Evolutionary conservation across 495 filamentous ascomycete genomes (phyloP).

Genomic region (Haplographium delicatum): DNA sequence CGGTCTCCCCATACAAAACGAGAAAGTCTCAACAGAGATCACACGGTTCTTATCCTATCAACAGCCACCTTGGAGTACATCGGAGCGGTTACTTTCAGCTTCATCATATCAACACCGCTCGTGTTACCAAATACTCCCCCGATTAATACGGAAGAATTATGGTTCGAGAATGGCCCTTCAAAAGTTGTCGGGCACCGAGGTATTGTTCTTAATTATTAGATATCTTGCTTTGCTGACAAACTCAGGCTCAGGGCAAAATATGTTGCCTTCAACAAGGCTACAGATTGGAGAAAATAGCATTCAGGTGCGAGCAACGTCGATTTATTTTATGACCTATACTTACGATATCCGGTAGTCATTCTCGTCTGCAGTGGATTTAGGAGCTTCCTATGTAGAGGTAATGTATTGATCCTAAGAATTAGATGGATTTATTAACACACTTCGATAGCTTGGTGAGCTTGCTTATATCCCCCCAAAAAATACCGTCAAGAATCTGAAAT

Average conservation of each 20-base stretch:
- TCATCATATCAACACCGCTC: conserved; percentile 26
- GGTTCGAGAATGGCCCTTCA: background rate
- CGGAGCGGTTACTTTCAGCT: conserved; percentile 29
- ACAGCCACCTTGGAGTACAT: conserved; percentile 23
- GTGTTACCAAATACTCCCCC: conserved; percentile 10
- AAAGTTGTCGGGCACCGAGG: conserved; percentile 32
- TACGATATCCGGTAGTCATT: conserved; percentile 27
- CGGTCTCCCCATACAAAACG: conserved; percentile 20
- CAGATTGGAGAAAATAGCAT: conserved; percentile 38
- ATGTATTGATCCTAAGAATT: too few species aligned
- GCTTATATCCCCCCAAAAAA: too few species aligned
- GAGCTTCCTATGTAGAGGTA: conserved; percentile 36
- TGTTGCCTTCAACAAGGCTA: conserved; percentile 22
- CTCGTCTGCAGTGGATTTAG: conserved; percentile 27
- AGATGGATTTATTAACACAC: too few species aligned
- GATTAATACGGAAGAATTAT: background rate
- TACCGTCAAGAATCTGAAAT: too few species aligned
- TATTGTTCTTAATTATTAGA: background rate
- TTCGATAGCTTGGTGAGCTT: too few species aligned
- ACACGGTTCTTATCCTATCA: conserved; percentile 28
- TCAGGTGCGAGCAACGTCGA: too few species aligned
- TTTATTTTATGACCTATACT: too few species aligned
- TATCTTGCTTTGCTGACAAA: too few species aligned
- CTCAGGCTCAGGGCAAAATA: conserved; percentile 29
- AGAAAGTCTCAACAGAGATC: conserved; percentile 30